Evolutionary conservation across 768 basidiomycete genomes (phyloP).

Genomic region (Lactarius tabidus): DNA sequence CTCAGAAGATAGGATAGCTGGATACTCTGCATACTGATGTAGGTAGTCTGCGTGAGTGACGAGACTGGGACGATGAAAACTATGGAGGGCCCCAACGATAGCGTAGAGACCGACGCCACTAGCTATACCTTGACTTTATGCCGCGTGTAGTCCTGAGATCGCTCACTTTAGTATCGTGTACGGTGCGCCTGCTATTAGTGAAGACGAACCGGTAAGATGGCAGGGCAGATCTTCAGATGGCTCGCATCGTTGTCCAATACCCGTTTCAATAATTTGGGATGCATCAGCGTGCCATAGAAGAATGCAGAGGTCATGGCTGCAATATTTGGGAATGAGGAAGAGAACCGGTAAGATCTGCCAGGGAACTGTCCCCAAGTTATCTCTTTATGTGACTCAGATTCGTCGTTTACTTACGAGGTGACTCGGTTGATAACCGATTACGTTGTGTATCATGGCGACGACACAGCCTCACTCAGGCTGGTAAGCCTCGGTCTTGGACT

Average conservation of each 20-base stretch:
- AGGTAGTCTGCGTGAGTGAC: neutral
- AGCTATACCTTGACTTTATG: constrained; percentile 65
- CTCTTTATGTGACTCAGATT: too few species aligned
- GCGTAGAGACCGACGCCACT: too few species aligned
- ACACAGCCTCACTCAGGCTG: too few species aligned
- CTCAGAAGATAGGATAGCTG: constrained; percentile 66
- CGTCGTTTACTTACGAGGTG: too few species aligned
- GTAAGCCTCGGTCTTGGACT: too few species aligned
- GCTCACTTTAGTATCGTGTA: neutral
- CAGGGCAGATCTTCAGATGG: constrained; percentile 65
- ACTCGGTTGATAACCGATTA: neutral
- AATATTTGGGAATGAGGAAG: neutral
- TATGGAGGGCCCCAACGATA: too few species aligned
- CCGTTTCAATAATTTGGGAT: constrained; percentile 72
- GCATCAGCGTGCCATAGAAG: constrained; percentile 90
- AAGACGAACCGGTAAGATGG: constrained; percentile 61
- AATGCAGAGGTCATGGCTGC: constrained; percentile 49
- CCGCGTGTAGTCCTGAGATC: constrained; percentile 65
- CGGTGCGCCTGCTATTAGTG: neutral
- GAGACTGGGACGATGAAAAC: too few species aligned
- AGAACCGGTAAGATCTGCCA: neutral
- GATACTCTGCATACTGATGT: constrained; percentile 67
- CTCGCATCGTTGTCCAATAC: constrained; percentile 69
- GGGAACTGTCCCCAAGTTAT: neutral
- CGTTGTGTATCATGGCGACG: neutral